phyloP scores from a whole-genome alignment of 495 filamentous ascomycete species.

The Penicillium maclennaniae region DNA sequence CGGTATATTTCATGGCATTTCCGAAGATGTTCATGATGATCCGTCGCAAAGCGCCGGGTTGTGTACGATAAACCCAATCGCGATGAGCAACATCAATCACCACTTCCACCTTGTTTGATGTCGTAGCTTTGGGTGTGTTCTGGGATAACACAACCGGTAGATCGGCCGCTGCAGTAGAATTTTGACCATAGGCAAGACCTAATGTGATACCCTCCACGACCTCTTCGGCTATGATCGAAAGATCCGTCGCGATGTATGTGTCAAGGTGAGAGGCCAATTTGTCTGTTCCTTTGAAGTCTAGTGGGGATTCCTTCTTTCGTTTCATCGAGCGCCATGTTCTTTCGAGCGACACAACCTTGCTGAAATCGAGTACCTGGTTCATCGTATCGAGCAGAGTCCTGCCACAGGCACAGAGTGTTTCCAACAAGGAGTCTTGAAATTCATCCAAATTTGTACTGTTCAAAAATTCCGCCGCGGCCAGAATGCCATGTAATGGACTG shows the following conservation, averaged over 20 bases:
- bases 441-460: constrained; percentile 44
- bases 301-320: constrained; percentile 25
- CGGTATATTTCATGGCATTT: constrained; percentile 79
- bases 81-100: constrained; percentile 61
- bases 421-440: constrained; percentile 61
- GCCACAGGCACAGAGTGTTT: constrained; percentile 72
- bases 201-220: constrained; percentile 51
- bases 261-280: constrained; percentile 40
- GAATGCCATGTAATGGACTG: constrained; percentile 71
- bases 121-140: constrained; percentile 1
- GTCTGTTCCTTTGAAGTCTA: constrained; percentile 30
- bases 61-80: constrained; percentile 60
- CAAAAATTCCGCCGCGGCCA: constrained; percentile 67
- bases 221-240: constrained; percentile 44
- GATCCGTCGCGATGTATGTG: constrained; percentile 42
- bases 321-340: constrained; percentile 41
- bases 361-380: constrained; percentile 71
- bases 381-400: constrained; percentile 75
- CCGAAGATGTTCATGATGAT: constrained; percentile 81
- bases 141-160: constrained; percentile 22
- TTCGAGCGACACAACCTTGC: constrained; percentile 61
- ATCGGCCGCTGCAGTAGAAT: constrained; percentile 25
- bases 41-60: constrained; percentile 68
- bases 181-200: constrained; percentile 45
- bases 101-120: constrained; percentile 46